Base-by-base conservation (phyloP, 2,329 filamentous ascomycete genomes). In the Pseudogymnoascus sp. region DNA sequence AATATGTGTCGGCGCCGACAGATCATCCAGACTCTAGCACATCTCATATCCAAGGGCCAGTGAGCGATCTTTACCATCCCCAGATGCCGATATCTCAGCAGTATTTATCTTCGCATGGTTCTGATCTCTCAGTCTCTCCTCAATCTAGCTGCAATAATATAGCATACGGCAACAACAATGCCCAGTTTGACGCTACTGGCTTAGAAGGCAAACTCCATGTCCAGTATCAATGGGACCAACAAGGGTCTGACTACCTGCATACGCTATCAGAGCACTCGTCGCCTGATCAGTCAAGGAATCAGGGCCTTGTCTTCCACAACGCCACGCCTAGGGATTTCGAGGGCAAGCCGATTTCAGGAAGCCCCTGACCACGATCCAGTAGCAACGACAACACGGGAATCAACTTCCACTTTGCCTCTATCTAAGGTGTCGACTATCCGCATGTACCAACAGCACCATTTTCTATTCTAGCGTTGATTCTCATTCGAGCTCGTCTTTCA, bases 1-100 rank as follows among this genome's bases (percentile, higher is more conserved):
- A 33, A 16, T 63, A 63, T 6, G 39, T 62, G n/a, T 63, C 62
- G 1, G 58, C 19, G n/a, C 58, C 58, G 37, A n/a, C 58, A 7
- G 58, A 39, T 59, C 23, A 39, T 59, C 23, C 37, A 14, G 58
- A 59, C 4, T 59, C 58, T n/a, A 10, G 3, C 16, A 37, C 58
- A 10, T 23, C 33, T 2, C 31, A 39, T 29, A 19, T 19, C 8
- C 58, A 59, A 5, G 23, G 37, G 31, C 33, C 31, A 37, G 58
- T 39, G 37, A 37, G 33, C 21, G 58, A 59, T 59, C 33, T 39
- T n/a, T 59, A 59, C 58, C 33, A 37, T 12, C 7, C 37, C 19
- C 58, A 59, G 58, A 59, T 59, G 58, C n/a, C 58, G 23, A 31
- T 52, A 52, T 31, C 45, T 19, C 45, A 52, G n/a, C 58, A 59